Evolutionary conservation across 768 basidiomycete genomes (phyloP), one percentile per base, ranked within the genome.

Genomic region (Mycena floridula): DNA sequence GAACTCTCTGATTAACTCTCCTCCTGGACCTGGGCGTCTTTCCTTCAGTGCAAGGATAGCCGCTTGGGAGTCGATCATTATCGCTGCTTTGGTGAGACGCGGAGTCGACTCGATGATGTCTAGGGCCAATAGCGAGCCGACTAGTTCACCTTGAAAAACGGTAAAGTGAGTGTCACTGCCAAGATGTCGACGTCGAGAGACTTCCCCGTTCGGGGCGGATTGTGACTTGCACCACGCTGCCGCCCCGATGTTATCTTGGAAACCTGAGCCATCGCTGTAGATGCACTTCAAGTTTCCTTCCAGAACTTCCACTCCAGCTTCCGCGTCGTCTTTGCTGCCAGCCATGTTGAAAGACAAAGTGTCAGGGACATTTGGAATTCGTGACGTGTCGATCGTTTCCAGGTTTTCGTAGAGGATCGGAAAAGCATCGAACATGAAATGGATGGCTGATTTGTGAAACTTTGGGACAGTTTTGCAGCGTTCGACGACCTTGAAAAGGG

Each of bases 121-220:
- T 2, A 49, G 18, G 6, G 43, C 54, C 7, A 57, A 26, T 0
- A 44, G 16, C 2, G 49, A 25, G 1, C 57, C 54, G 0, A 52
- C 40, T 3, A 51, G 7, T 18, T 58, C 52, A 0, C 13, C 54
- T 36, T 58, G 48, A 18, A 51, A 56, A 2, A 53, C 51, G 1
- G 51, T 51, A 39, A 55, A 49, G 7, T 51, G 36, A 3, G 5
- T 5, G 0, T 15, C 12, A 7, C 4, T 3, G 1, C 46, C 48
- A 0, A 56, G 45, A n/a, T 49, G 43, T 8, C 42, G 37, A 1
- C 24, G 30, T 2, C 48, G 35, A 2, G 26, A 12, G 9, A 15
- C 8, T 13, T 21, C 21, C 16, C 23, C 12, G 13, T 7, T 37
- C 52, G 9, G 20, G 18, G 3, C 25, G 37, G 21, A 12, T n/a